These are phyloP conservation scores for Fusarium staphyleae DNA, from an alignment of 2,329 filamentous ascomycete species.

Conservation along the genomic window DNA sequence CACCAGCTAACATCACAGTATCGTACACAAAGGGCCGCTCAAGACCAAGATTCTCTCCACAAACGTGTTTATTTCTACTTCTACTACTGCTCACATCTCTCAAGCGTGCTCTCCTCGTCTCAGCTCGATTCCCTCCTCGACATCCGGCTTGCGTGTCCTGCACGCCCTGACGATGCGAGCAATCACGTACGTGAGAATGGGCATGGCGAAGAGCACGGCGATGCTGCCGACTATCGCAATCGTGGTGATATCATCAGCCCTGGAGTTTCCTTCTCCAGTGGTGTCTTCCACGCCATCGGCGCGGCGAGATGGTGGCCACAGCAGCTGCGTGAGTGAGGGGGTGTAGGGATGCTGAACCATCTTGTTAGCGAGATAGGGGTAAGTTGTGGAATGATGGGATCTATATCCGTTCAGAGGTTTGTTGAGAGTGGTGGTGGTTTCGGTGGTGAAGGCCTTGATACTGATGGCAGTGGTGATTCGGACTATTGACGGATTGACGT, in stretches of 20 bases:
- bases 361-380: neutral
- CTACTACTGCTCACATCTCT: too few relatives aligned
- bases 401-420: neutral
- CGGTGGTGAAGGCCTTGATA: neutral
- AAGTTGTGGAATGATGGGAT: neutral
- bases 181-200: constrained; percentile 10
- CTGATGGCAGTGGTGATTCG: too few relatives aligned
- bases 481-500: too few relatives aligned
- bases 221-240: constrained; percentile 14
- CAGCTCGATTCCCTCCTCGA: constrained; percentile 1
- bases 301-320: constrained; percentile 13
- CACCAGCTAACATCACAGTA: too few relatives aligned
- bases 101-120: too few relatives aligned
- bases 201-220: constrained; percentile 2
- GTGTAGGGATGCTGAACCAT: constrained; percentile 10
- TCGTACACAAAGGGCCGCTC: too few relatives aligned
- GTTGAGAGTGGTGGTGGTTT: neutral
- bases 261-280: neutral
- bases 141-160: neutral
- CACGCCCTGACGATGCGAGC: neutral
- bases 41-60: too few relatives aligned
- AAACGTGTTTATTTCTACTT: too few relatives aligned
- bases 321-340: constrained; percentile 1
- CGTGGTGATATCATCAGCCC: neutral
- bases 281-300: neutral